Conservation (phyloP, 495 filamentous ascomycete species). For the Annulohypoxylon stygium region DNA sequence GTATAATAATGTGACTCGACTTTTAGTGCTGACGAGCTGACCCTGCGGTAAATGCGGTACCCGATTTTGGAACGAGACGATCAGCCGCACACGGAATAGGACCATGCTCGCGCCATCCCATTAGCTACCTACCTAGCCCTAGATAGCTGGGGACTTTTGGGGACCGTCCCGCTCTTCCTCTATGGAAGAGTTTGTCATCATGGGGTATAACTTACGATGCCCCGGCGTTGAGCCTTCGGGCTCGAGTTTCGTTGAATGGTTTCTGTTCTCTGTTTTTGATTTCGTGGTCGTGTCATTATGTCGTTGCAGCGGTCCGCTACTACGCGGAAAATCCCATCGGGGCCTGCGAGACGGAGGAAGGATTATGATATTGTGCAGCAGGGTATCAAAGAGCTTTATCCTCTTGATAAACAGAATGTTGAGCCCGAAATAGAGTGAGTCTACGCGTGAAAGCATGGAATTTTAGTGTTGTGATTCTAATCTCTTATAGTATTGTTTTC, state of each 20-base stretch:
- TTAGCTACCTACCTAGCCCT: constrained; percentile 15
- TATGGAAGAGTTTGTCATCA: not conserved
- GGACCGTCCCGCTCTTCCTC: constrained; percentile 20
- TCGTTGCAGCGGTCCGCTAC: constrained; percentile 49
- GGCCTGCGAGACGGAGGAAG: constrained; percentile 49
- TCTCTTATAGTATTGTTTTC: constrained; percentile 62
- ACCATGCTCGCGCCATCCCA: constrained; percentile 27
- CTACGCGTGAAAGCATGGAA: not conserved
- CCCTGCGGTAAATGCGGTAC: constrained; percentile 12
- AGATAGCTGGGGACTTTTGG: constrained; percentile 8
- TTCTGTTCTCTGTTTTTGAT: not conserved
- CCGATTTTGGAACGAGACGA: constrained; percentile 6
- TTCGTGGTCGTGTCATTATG: constrained; percentile 33
- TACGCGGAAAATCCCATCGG: constrained; percentile 47
- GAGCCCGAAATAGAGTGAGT: constrained; percentile 52
- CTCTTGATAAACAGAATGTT: constrained; percentile 43
- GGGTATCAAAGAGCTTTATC: constrained; percentile 51
- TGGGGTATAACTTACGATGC: constrained; percentile 33
- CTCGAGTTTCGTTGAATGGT: constrained; percentile 11
- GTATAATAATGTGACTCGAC: not conserved
- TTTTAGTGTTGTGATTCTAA: constrained; percentile 18
- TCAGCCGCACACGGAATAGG: constrained; percentile 42
- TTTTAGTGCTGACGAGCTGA: constrained; percentile 39
- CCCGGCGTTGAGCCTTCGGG: constrained; percentile 6
- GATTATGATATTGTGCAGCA: constrained; percentile 49